phyloP scores from a whole-genome alignment of 2,329 filamentous ascomycete species.

The Akanthomyces uredinophilus region DNA sequence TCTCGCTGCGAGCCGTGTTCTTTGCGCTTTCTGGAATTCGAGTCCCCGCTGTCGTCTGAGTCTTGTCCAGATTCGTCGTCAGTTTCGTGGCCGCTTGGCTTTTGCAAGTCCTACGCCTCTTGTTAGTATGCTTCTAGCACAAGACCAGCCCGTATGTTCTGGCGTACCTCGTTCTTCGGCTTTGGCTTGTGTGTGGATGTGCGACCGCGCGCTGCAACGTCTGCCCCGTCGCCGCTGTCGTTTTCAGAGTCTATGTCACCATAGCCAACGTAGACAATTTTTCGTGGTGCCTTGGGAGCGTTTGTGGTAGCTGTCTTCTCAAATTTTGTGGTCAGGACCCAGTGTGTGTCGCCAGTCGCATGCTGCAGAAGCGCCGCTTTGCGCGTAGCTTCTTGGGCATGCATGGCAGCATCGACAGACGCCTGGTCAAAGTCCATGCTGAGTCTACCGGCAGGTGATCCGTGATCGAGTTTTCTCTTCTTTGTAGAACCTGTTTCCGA shows the following conservation, averaged over 20 bases:
- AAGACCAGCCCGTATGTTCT: neutral
- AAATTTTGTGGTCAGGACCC: constrained; percentile 58
- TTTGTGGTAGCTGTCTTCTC: constrained; percentile 22
- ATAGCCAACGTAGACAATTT: constrained; percentile 56
- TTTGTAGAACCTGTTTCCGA: constrained; percentile 54
- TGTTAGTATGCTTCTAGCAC: neutral
- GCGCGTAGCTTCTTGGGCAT: constrained; percentile 62
- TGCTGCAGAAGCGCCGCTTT: constrained; percentile 57
- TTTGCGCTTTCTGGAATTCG: constrained; percentile 24
- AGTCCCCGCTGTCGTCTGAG: constrained; percentile 19
- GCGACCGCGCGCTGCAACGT: constrained; percentile 28
- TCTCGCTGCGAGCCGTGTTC: constrained; percentile 19
- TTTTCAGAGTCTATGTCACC: constrained; percentile 43
- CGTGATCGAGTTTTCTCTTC: constrained; percentile 50
- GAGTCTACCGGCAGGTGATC: constrained; percentile 32
- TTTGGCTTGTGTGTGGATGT: constrained; percentile 32
- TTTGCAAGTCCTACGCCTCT: constrained; percentile 19
- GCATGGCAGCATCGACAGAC: constrained; percentile 58
- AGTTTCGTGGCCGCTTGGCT: constrained; percentile 16
- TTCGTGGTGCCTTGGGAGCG: constrained; percentile 36
- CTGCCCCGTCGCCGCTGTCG: constrained; percentile 32
- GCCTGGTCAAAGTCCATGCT: constrained; percentile 47
- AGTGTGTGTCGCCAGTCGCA: constrained; percentile 65
- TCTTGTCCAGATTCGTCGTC: constrained; percentile 23
- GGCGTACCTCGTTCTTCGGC: constrained; percentile 26